These are phyloP conservation scores for Eremochloa ophiuroides DNA, from an alignment of 176 grass and related monocot species.

Conservation along the genomic window DNA sequence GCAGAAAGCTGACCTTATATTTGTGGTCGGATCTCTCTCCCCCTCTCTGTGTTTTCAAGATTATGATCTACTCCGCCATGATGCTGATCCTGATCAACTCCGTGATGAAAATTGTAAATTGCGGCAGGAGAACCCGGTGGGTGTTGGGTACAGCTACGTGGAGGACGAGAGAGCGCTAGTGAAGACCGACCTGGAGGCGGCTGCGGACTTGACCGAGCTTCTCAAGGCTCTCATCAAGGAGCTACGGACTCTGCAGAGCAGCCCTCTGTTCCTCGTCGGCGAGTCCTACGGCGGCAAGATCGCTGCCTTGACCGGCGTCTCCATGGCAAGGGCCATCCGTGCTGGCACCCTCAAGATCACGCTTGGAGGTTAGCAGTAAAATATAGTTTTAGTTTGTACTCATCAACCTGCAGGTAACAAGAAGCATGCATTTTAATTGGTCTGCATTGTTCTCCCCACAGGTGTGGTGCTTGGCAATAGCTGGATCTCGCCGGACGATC, in stretches of 20 bases:
- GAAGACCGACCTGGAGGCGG: conserved; percentile 54
- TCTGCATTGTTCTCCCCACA: too few species aligned
- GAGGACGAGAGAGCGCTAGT: conserved; percentile 54
- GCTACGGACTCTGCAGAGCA: conserved; percentile 35
- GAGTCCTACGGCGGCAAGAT: conserved; percentile 85
- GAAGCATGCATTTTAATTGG: too few species aligned
- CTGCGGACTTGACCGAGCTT: conserved; percentile 40
- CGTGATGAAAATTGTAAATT: too few species aligned
- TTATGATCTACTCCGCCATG: too few species aligned
- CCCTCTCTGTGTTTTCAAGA: too few species aligned
- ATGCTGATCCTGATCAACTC: too few species aligned
- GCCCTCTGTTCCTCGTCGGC: conserved; percentile 65
- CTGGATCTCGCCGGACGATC: conserved; percentile 79
- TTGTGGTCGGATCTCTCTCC: conserved; percentile 44
- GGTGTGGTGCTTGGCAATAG: conserved; percentile 52
- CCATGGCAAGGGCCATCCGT: conserved; percentile 44
- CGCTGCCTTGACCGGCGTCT: conserved; percentile 53
- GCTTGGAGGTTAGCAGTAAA: conserved; percentile 76
- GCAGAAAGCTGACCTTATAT: conserved; percentile 69
- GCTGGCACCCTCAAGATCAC: conserved; percentile 56
- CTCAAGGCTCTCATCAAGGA: conserved; percentile 49
- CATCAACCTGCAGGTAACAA: neutral
- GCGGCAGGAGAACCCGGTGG: conserved; percentile 79
- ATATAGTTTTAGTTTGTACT: too few species aligned
- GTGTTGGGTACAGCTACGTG: conserved; percentile 78